Conservation (phyloP, 1,284 basidiomycete genomes). For the Ceratobasidium sp. region DNA sequence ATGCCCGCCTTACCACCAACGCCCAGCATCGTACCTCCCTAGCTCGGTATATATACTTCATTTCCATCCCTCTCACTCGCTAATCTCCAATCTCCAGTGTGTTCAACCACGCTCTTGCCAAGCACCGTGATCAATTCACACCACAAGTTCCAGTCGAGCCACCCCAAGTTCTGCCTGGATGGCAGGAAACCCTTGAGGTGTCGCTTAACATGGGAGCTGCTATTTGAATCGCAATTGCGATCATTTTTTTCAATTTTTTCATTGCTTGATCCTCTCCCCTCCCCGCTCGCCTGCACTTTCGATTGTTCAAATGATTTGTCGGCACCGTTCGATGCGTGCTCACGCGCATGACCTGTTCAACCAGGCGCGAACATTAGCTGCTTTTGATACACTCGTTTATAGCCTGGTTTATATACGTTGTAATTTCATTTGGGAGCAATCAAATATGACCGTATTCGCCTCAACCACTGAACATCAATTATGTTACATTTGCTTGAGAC, state of each 20-base stretch:
- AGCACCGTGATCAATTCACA: conserved; percentile 1
- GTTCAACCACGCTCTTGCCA: background rate
- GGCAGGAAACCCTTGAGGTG: background rate
- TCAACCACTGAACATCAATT: too few relatives aligned
- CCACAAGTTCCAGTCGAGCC: background rate
- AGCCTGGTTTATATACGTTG: background rate
- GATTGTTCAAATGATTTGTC: background rate
- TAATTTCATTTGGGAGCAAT: too few relatives aligned
- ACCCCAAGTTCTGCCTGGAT: background rate
- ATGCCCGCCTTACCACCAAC: background rate
- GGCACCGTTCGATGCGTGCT: background rate
- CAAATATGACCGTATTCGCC: background rate
- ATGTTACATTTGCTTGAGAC: too few relatives aligned
- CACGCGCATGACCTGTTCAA: background rate
- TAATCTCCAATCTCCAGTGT: background rate
- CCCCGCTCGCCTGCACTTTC: background rate
- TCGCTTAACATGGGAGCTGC: background rate
- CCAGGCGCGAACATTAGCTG: background rate
- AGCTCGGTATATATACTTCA: too few relatives aligned
- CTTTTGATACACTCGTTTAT: background rate
- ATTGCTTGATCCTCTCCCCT: too few relatives aligned
- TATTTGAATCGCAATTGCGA: background rate
- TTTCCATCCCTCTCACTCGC: too few relatives aligned
- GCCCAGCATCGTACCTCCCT: too few relatives aligned
- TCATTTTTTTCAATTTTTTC: too few relatives aligned